Evolutionary conservation across 805 yeast species (phyloP), one percentile per base, ranked within the genome.

Genomic region (Ogataea degrootiae): DNA sequence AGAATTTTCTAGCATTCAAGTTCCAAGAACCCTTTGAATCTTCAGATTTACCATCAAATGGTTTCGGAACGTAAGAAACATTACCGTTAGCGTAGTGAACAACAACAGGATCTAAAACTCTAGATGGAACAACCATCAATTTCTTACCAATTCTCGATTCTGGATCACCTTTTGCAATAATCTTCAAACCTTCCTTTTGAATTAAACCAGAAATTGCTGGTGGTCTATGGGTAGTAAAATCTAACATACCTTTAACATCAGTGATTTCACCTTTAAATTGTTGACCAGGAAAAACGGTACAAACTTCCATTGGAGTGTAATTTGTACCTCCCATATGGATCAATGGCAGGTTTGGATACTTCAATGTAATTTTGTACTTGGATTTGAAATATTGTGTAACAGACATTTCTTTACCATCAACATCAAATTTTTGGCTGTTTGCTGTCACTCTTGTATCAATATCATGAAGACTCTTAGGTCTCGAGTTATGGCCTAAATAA

Each of bases 221-320:
- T 26, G 68, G 68, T 43, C 61, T 58, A 26, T 58, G 57, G 5
- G 65, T 61, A 14, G 66, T 57, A 33, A 56, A 55, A 41, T 57
- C 56, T 38, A 63, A 55, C 52, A 63, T 59, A n/a, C 66, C 63
- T 43, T 58, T 56, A 33, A 54, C 52, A 41, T 62, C 67, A 17
- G 53, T 45, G 16, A 63, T 37, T 41, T 62, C 64, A 34, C 65
- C 66, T n/a, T 50, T 58, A 29, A 54, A 63, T 37, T 55, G 55
- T 50, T 63, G 68, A 34, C 68, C 67, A 11, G 60, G 58, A 33
- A 52, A 49, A 38, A 65, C 50, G 12, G 48, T 50, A 43, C 62
- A 59, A 1, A 52, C 54, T 46, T 63, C 68, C 49, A 62, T 53
- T 23, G 68, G 68, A 44, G 65, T 44, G 35, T 45, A 55, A 23